Evolutionary conservation across 2,329 filamentous ascomycete genomes (phyloP).

Genomic region (Aschersonia sp.): DNA sequence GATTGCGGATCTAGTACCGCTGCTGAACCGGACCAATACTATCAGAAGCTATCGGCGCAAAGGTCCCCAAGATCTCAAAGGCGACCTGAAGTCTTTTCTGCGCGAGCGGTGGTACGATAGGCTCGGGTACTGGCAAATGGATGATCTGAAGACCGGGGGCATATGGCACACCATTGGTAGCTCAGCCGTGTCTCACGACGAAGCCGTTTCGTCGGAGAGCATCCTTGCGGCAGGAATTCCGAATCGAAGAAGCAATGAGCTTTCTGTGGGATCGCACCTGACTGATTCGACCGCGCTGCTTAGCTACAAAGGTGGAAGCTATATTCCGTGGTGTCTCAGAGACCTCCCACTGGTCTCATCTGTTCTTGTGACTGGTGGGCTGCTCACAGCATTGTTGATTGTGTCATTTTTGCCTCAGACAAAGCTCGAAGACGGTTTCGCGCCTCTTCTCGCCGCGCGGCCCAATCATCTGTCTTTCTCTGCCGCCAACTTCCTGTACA

Average conservation of each 20-base stretch:
- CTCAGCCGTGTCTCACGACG: conserved; percentile 16
- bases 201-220: conserved; percentile 1
- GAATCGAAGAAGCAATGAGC: conserved; percentile 12
- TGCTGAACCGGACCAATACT: conserved; percentile 70
- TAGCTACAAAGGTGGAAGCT: conserved; percentile 31
- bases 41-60: conserved; percentile 59
- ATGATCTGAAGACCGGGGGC: conserved; percentile 46
- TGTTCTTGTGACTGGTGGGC: conserved; percentile 40
- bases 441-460: conserved; percentile 48
- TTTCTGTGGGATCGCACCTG: conserved; percentile 15
- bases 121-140: conserved; percentile 76
- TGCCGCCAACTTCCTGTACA: conserved; percentile 76
- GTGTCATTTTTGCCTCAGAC: conserved; percentile 64
- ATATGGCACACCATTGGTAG: conserved; percentile 68
- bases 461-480: conserved; percentile 58
- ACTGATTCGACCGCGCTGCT: conserved; percentile 10
- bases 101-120: conserved; percentile 47
- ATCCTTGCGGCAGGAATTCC: neutral
- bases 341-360: conserved; percentile 51
- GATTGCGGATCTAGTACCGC: conserved; percentile 63
- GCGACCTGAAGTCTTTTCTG: conserved; percentile 38
- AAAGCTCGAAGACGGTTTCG: conserved; percentile 54
- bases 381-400: conserved; percentile 58
- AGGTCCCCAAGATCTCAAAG: conserved; percentile 32
- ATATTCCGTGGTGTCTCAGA: conserved; percentile 65